A percentile compares a stretch with the other conserved stretches of the same genome.
These are phyloP conservation scores for Aphanomyces invadans DNA, from an alignment of 352 stramenopile species.

Conservation along the genomic window DNA sequence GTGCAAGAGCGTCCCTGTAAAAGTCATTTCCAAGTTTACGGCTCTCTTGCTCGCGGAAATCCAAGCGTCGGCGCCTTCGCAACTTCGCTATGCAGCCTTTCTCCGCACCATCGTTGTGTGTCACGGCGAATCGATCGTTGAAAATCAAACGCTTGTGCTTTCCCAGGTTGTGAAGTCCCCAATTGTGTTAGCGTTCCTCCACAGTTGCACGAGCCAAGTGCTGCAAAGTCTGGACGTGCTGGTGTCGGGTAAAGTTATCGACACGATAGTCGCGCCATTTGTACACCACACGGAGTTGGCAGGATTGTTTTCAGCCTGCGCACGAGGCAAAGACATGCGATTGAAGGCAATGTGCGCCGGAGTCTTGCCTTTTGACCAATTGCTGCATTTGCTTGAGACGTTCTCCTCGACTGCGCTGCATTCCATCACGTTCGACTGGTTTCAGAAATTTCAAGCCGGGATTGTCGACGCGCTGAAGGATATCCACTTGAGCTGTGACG, in stretches of 20 bases:
- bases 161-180: constrained; percentile 60
- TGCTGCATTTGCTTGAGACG: not conserved
- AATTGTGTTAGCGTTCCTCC: constrained; percentile 44
- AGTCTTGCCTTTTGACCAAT: not conserved
- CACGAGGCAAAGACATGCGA: not conserved
- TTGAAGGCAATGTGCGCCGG: not conserved
- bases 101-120: constrained; percentile 53
- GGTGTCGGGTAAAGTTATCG: too few species aligned
- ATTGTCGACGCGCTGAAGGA: not conserved
- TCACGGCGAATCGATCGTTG: constrained; percentile 43
- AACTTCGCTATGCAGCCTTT: constrained; percentile 54
- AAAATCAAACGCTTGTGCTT: constrained; percentile 58
- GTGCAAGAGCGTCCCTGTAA: constrained; percentile 47
- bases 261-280: not conserved
- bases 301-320: not conserved
- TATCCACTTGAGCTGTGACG: not conserved
- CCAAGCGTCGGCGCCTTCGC: constrained; percentile 1
- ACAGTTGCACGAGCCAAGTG: constrained; percentile 44
- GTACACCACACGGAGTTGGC: not conserved
- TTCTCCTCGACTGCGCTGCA: too few species aligned
- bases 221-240: too few species aligned
- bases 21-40: constrained; percentile 52
- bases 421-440: too few species aligned
- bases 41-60: constrained; percentile 35
- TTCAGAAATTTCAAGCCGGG: not conserved